Conservation (phyloP, 306 rosid genomes). For the Cucurbita argyrosperma region DNA sequence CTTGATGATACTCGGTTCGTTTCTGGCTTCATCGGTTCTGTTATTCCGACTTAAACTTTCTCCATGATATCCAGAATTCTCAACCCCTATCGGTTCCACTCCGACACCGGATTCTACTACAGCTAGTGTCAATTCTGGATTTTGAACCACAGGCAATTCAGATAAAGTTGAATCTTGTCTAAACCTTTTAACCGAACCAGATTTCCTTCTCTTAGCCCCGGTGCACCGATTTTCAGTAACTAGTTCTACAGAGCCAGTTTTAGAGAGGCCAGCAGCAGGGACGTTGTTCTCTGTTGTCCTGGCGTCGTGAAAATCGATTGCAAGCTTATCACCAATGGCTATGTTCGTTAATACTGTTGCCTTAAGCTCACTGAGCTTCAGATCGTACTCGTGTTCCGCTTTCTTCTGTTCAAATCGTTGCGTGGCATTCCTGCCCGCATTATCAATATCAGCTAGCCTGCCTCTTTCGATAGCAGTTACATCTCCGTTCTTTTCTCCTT, state of each 20-base stretch:
- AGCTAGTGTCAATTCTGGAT: slow-evolving; percentile 21
- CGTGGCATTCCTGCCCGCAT: slow-evolving; percentile 11
- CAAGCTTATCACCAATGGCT: slow-evolving; percentile 27
- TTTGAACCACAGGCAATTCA: slow-evolving; percentile 21
- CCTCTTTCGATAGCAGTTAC: slow-evolving; percentile 11
- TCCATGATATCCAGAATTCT: slow-evolving; percentile 18
- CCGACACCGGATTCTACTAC: slow-evolving; percentile 13
- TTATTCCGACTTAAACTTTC: slow-evolving; percentile 23
- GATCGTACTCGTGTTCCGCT: slow-evolving; percentile 44
- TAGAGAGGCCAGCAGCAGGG: slow-evolving; percentile 19
- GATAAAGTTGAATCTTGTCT: slow-evolving; percentile 25
- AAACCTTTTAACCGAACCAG: slow-evolving; percentile 80
- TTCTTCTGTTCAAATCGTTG: slow-evolving; percentile 6
- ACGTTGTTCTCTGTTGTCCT: slow-evolving; percentile 15
- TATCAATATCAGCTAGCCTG: slow-evolving; percentile 16
- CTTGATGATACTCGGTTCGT: slow-evolving; percentile 34
- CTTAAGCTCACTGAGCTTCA: slow-evolving; percentile 73
- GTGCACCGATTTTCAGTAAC: slow-evolving; percentile 30
- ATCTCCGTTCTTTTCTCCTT: slow-evolving; percentile 20
- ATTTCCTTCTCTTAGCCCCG: slow-evolving; percentile 83
- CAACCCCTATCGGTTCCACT: slow-evolving; percentile 14
- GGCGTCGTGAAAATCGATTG: slow-evolving; percentile 33
- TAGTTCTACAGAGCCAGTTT: slow-evolving; percentile 17
- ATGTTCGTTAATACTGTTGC: slow-evolving; percentile 22
- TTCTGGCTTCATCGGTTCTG: slow-evolving; percentile 17